phyloP scores from a whole-genome alignment of 495 filamentous ascomycete species.

The Tricharina praecox region DNA sequence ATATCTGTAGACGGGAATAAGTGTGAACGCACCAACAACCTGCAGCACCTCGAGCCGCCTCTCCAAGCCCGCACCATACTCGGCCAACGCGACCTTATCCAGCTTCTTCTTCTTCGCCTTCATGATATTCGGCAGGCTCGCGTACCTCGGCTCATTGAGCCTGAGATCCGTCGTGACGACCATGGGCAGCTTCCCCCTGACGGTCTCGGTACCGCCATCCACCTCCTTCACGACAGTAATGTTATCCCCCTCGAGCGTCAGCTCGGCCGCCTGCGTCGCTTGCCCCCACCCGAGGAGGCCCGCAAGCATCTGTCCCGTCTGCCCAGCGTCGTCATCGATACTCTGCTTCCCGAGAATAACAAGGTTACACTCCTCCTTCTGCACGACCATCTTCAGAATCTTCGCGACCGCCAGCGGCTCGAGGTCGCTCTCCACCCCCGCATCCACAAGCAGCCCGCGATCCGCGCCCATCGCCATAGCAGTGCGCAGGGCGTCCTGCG shows the following conservation, averaged over 20 bases:
- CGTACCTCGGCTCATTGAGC: conserved; percentile 89
- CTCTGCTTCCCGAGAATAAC: conserved; percentile 93
- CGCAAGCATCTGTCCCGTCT: conserved; percentile 97
- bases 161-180: conserved; percentile 88
- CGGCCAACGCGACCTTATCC: conserved; percentile 70
- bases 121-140: conserved; percentile 95
- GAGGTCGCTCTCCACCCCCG: conserved; percentile 41
- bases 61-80: conserved; percentile 58
- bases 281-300: conserved; percentile 82
- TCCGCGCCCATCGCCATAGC: conserved; percentile 99
- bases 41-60: conserved; percentile 71
- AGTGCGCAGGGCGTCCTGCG: conserved; percentile 71
- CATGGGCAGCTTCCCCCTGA: conserved; percentile 68
- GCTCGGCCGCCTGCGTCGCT: conserved; percentile 77
- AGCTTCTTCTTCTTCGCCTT: conserved; percentile 99
- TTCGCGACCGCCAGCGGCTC: conserved; percentile 88
- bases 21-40: conserved; percentile 50
- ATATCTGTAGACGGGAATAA: neutral
- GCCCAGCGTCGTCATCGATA: conserved; percentile 86
- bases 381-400: conserved; percentile 58
- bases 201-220: conserved; percentile 85
- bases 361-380: conserved; percentile 69
- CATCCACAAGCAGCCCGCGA: conserved; percentile 67
- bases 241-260: conserved; percentile 45
- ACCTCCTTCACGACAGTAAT: conserved; percentile 77